Conservation (phyloP, 139 green algal genomes). For the Zygnema circumcarinatum region DNA sequence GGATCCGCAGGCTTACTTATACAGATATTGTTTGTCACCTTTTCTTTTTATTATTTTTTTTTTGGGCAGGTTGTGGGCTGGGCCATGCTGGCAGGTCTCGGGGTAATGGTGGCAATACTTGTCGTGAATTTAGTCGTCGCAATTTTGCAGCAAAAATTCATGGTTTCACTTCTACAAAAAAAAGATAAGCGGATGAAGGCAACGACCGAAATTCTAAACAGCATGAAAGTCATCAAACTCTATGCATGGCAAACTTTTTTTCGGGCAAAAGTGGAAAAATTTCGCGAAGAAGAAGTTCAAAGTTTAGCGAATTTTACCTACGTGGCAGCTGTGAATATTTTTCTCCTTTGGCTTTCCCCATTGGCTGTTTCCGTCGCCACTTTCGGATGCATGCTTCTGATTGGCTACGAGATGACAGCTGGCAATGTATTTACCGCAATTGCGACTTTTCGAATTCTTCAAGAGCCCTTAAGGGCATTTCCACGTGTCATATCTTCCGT, state of each 20-base stretch:
- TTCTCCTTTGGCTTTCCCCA: slow-evolving; percentile 51
- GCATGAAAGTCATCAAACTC: slow-evolving; percentile 53
- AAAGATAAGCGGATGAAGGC: slow-evolving; percentile 49
- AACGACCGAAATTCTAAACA: slow-evolving; percentile 37
- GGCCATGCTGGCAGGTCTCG: slow-evolving; percentile 50
- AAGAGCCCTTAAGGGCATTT: slow-evolving; percentile 42
- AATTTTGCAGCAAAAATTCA: neutral
- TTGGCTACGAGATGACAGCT: slow-evolving; percentile 18
- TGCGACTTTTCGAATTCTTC: slow-evolving; percentile 49
- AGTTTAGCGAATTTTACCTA: slow-evolving; percentile 25
- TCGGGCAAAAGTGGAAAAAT: neutral
- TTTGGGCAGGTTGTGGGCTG: slow-evolving; percentile 53
- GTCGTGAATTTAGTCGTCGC: slow-evolving; percentile 44
- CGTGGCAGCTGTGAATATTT: slow-evolving; percentile 41
- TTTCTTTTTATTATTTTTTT: no score
- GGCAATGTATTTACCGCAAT: slow-evolving; percentile 43
- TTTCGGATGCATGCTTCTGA: slow-evolving; percentile 8
- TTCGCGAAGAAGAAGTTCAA: slow-evolving; percentile 11
- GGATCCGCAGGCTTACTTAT: no score
- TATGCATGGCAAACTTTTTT: slow-evolving; percentile 34
- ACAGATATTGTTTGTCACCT: no score
- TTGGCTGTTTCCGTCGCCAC: slow-evolving; percentile 44
- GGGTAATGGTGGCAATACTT: slow-evolving; percentile 37
- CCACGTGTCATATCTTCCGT: neutral
- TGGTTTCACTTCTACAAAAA: neutral